Evolutionary conservation across 768 basidiomycete genomes (phyloP), one percentile per base, ranked within the genome.

Genomic region (Pleurotus tuoliensis): DNA sequence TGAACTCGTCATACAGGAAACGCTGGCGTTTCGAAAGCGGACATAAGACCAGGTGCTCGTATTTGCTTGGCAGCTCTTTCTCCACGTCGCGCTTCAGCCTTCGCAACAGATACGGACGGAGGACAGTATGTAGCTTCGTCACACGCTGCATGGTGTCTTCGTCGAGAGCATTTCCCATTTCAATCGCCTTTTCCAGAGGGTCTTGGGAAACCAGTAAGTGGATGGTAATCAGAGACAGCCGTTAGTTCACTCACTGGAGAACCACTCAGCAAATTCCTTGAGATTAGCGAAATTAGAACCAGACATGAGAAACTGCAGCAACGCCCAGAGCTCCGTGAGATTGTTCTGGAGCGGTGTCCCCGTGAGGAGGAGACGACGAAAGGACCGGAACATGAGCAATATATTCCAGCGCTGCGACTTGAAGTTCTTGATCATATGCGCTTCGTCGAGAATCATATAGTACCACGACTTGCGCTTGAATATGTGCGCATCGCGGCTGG

Each of bases 11-110:
- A 66, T 97, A 97, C 16, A 97, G 77, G 67, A 92, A 93, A n/a
- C 94, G 87, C 63, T 97, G 94, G 9, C 94, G 81, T 66, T 94
- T 96, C 37, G 93, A 94, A 13, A 97, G 75, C 11, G 87, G 85
- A 63, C 94, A 95, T 39, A 95, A 78, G 16, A 94, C 83, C 48
- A 95, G 82, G 67, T 97, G 94, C 59, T 96, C 94, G 65, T 82
- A 92, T 66, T 97, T 97, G 73, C 88, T 92, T 0, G 97, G 97
- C 4, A 99, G 76, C 62, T 94, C 90, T 69, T 91, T 93, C 73
- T 98, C 94, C 13, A 99, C 97, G 65, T 98, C 95, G n/a, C 90
- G 85, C 69, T 99, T 98, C 57, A 98, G 79, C n/a, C 97, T 86
- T 11, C 97, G 88, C 9, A 98, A 84, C 16, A 98, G 82, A 72